phyloP scores from a whole-genome alignment of 371 early-diverging fungal genomes.

The Mucor racemosus region DNA sequence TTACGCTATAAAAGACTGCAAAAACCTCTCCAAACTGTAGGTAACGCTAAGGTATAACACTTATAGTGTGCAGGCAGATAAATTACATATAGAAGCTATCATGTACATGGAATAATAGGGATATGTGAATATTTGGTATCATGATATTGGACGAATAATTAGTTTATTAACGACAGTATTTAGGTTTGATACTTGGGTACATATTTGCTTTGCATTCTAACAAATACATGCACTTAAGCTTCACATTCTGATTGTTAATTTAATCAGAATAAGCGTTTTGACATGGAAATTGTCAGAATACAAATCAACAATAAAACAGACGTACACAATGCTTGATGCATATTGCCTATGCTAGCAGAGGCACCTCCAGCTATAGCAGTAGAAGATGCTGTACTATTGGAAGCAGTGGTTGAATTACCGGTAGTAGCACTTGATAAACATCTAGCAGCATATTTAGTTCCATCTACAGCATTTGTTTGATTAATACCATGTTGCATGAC shows the following conservation, averaged over 20 bases:
- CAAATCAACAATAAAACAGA: background rate
- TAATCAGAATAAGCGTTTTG: background rate
- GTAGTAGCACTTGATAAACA: background rate
- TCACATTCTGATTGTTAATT: background rate
- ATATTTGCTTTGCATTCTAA: too few relatives aligned
- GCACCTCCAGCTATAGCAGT: background rate
- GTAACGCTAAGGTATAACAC: too few relatives aligned
- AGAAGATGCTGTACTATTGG: background rate
- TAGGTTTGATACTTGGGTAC: too few relatives aligned
- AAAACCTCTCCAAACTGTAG: too few relatives aligned
- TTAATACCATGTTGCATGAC: slow-evolving; percentile 1
- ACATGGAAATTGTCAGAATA: background rate
- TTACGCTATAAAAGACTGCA: too few relatives aligned
- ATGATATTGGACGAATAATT: too few relatives aligned
- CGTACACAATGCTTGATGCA: background rate
- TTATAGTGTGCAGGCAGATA: too few relatives aligned
- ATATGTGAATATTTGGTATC: too few relatives aligned
- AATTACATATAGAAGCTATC: too few relatives aligned
- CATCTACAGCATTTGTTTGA: background rate
- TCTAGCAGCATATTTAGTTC: slow-evolving; percentile 1
- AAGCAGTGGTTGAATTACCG: background rate
- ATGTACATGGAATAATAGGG: too few relatives aligned
- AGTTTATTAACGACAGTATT: too few relatives aligned
- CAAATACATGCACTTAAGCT: too few relatives aligned
- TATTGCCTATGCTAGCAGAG: background rate